These are phyloP conservation scores for Fraxinus excelsior DNA, from an alignment of 257 asterid genomes.

Conservation along the genomic window DNA sequence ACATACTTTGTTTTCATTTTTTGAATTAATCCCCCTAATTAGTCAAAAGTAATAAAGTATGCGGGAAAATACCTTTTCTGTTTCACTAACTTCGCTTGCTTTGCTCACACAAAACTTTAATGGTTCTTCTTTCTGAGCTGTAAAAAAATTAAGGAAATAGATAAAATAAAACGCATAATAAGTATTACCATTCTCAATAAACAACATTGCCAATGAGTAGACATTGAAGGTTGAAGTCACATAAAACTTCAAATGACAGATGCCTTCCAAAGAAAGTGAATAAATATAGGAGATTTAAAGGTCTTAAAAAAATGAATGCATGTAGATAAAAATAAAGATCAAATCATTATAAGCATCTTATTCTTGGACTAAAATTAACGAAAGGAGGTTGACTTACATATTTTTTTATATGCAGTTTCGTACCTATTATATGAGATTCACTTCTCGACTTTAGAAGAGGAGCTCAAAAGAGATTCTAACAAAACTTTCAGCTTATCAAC, in stretches of 20 bases:
- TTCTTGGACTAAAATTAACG: neutral
- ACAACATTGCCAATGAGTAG: slow-evolving; percentile 4
- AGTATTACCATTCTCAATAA: slow-evolving; percentile 8
- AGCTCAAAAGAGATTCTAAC: no score
- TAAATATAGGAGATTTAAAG: neutral
- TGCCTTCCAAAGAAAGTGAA: neutral
- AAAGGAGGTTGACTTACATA: neutral
- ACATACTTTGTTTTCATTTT: slow-evolving; percentile 6
- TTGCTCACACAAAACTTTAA: slow-evolving; percentile 74
- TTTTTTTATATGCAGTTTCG: slow-evolving; percentile 9
- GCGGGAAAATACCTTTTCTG: no score
- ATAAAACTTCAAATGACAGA: slow-evolving; percentile 10
- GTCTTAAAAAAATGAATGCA: slow-evolving; percentile 4
- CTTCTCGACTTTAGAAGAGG: slow-evolving; percentile 73
- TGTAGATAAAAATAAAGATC: slow-evolving; percentile 2
- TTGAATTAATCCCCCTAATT: slow-evolving; percentile 18
- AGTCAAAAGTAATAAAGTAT: neutral
- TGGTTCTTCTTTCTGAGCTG: slow-evolving; percentile 85
- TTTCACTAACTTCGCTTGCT: neutral
- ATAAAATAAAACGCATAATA: slow-evolving; percentile 6
- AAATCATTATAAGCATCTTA: neutral
- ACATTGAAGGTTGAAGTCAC: neutral
- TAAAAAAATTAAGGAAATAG: slow-evolving; percentile 38
- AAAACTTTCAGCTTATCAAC: no score
- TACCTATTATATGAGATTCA: slow-evolving; percentile 84